A percentile compares a stretch with the other conserved stretches of the same genome.
These are phyloP conservation scores for Fomitopsis serialis DNA, from an alignment of 768 basidiomycete genomes.

Conservation along the genomic window DNA sequence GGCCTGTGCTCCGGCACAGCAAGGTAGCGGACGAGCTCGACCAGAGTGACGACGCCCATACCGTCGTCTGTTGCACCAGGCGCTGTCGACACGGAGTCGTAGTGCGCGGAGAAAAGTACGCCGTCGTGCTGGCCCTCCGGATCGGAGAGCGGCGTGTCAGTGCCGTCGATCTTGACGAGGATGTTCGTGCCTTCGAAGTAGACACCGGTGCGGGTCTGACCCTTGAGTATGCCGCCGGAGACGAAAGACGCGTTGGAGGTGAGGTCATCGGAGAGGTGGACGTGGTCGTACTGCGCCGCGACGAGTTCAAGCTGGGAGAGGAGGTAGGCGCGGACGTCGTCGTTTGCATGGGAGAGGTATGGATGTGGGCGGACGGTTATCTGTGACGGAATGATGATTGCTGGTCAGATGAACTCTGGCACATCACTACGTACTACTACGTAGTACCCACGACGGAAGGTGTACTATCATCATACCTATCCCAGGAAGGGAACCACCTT, in stretches of 20 bases:
- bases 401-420: neutral
- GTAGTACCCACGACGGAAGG: too few relatives aligned
- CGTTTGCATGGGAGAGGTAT: conserved; percentile 75
- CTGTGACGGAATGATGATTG: conserved; percentile 26
- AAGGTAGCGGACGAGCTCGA: conserved; percentile 53
- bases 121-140: conserved; percentile 27
- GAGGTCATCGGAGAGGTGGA: conserved; percentile 48
- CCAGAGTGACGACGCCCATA: conserved; percentile 61
- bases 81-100: conserved; percentile 74
- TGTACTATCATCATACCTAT: too few relatives aligned
- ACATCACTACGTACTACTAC: too few relatives aligned
- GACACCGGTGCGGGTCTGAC: conserved; percentile 11
- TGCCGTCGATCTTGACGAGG: conserved; percentile 58
- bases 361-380: conserved; percentile 71
- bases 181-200: conserved; percentile 71
- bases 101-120: conserved; percentile 77
- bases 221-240: neutral
- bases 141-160: conserved; percentile 23
- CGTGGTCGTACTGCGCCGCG: conserved; percentile 35
- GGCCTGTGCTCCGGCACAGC: conserved; percentile 35
- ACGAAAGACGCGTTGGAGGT: conserved; percentile 43
- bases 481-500: too few relatives aligned
- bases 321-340: conserved; percentile 56
- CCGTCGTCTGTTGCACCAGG: conserved; percentile 76
- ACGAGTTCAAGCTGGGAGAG: conserved; percentile 47